Percentiles rank a stretch among this genome's conserved stretches.
Evolutionary conservation across 2,329 filamentous ascomycete genomes (phyloP).

Genomic region (Stromatinia cepivora): DNA sequence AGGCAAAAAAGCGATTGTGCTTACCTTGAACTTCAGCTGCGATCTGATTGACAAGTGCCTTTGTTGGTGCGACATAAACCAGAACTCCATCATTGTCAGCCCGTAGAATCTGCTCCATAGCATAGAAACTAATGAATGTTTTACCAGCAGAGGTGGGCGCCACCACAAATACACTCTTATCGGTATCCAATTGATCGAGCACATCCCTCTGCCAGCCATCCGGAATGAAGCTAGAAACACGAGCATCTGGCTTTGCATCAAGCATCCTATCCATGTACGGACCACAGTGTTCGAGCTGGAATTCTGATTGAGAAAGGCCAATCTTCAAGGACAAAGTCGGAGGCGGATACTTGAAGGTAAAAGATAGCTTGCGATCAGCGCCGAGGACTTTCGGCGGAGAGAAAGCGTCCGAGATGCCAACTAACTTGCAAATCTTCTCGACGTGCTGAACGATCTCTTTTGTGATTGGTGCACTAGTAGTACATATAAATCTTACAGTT

Average conservation of each 20-base stretch:
- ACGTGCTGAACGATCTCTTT: slow-evolving; percentile 45
- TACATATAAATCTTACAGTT: slow-evolving; percentile 44
- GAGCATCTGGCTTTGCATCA: slow-evolving; percentile 64
- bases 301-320: slow-evolving; percentile 51
- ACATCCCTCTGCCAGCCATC: slow-evolving; percentile 77
- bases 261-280: slow-evolving; percentile 76
- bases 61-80: slow-evolving; percentile 79
- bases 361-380: slow-evolving; percentile 46
- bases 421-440: slow-evolving; percentile 38
- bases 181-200: slow-evolving; percentile 68
- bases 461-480: slow-evolving; percentile 44
- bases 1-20: not conserved
- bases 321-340: slow-evolving; percentile 37
- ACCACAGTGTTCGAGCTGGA: slow-evolving; percentile 68
- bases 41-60: slow-evolving; percentile 81
- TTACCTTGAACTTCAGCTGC: slow-evolving; percentile 71
- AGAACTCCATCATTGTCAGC: slow-evolving; percentile 68
- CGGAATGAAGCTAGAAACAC: slow-evolving; percentile 67
- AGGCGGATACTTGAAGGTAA: slow-evolving; percentile 46
- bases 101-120: slow-evolving; percentile 74
- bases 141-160: slow-evolving; percentile 79
- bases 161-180: slow-evolving; percentile 71
- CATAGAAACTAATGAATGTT: slow-evolving; percentile 82
- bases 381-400: slow-evolving; percentile 28
- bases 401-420: slow-evolving; percentile 42